Percentiles rank a stretch among this genome's conserved stretches.
Evolutionary conservation across 1,284 basidiomycete genomes (phyloP).

Genomic region (Leccinum variabile): DNA sequence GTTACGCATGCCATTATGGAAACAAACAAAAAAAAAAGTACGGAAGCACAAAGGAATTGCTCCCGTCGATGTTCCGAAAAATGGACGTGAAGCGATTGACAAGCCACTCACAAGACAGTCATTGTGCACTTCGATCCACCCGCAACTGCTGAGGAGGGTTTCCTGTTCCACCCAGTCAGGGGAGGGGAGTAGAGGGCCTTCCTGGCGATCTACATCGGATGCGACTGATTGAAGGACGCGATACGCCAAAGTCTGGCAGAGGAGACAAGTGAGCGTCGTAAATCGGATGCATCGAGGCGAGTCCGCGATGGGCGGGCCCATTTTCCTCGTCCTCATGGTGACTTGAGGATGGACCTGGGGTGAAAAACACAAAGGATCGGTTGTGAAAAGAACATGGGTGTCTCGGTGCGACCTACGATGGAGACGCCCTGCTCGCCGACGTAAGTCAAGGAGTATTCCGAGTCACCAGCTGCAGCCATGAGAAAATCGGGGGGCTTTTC

Average conservation of each 20-base stretch:
- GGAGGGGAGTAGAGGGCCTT: constrained; percentile 66
- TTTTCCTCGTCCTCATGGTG: constrained; percentile 63
- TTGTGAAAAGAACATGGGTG: not conserved
- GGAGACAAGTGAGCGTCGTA: constrained; percentile 65
- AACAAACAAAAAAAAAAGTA: constrained; percentile 4
- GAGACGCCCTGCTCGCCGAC: constrained; percentile 67
- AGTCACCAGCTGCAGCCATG: constrained; percentile 34
- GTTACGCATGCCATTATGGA: constrained; percentile 4
- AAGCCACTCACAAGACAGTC: constrained; percentile 63
- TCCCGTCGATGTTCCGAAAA: not conserved
- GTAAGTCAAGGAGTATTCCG: constrained; percentile 55
- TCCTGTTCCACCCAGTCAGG: constrained; percentile 76
- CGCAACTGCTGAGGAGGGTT: constrained; percentile 60
- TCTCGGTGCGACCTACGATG: constrained; percentile 48
- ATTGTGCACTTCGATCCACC: constrained; percentile 72
- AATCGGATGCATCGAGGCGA: constrained; percentile 54
- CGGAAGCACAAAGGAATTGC: constrained; percentile 6
- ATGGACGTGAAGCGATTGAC: constrained; percentile 3
- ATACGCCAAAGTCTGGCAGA: constrained; percentile 66
- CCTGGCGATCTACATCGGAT: constrained; percentile 58
- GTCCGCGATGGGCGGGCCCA: constrained; percentile 44
- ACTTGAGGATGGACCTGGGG: constrained; percentile 65
- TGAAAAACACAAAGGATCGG: constrained; percentile 16
- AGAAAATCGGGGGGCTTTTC: constrained; percentile 36
- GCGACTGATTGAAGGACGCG: constrained; percentile 64